Evolutionary conservation across 2,329 filamentous ascomycete genomes (phyloP), one percentile per base, ranked within the genome.

Genomic region (Stagonosporopsis rhizophila): DNA sequence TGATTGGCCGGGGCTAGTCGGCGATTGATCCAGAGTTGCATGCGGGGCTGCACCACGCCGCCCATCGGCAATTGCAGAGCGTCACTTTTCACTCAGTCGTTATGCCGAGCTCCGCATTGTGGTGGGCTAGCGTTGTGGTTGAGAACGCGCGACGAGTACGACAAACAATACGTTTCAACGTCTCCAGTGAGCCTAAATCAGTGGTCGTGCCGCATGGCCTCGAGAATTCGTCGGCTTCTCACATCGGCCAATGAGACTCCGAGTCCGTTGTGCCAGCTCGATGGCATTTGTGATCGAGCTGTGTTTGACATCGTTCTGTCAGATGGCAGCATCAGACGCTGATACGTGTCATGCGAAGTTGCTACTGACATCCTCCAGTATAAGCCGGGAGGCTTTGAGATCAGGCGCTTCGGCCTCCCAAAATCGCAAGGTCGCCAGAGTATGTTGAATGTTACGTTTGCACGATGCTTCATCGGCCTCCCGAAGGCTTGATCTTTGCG

Each of bases 351-450:
- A 20, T 12, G 22, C 23, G 30, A 20, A 6, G 1, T 39, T 23
- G 15, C 28, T 22, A 15, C 37, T 47, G 9, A 49, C 25, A 14
- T 55, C 46, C 17, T 56, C 46, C 17, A 52, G n/a, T 3, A 56
- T 46, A 2, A 51, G 41, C 4, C 53, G 35, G 5, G 41, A 52
- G 14, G 51, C 44, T 35, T 56, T 50, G 7, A 65, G 40, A 41
- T 64, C 62, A 4, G 62, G 59, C 12, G 62, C 56, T 46, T 65
- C 62, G 9, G 42, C 17, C 30, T 65, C 64, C 62, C 64, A 65
- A 25, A 61, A 65, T 17, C 51, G 38, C n/a, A 67, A 40, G 4
- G 42, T 56, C 2, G 64, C 54, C 4, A 65, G 34, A 4, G 48
- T 56, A n/a, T 23, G 41, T 22, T 55, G 37, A 11, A 65, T 20